Percentiles rank a stretch among this genome's conserved stretches.
phyloP scores from a whole-genome alignment of 208 protist genomes.

The Acanthamoeba royreba region DNA sequence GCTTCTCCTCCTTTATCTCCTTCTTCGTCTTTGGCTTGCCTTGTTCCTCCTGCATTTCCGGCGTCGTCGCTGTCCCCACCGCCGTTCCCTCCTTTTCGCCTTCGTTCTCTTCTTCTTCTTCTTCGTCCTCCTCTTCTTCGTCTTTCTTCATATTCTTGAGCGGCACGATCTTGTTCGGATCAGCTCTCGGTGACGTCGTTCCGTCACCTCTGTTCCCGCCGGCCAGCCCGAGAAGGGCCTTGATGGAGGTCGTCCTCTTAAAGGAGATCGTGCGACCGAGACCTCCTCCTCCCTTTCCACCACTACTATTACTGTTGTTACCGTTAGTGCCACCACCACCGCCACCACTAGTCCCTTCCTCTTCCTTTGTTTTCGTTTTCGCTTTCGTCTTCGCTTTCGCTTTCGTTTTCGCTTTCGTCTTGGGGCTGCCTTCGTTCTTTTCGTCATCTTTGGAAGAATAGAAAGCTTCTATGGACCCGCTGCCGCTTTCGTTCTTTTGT shows the following conservation, averaged over 20 bases:
- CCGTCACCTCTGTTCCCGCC: neutral
- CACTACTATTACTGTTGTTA: neutral
- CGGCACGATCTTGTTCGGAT: neutral
- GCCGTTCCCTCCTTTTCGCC: neutral
- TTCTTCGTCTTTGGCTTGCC: neutral
- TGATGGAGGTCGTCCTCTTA: neutral
- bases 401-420: neutral
- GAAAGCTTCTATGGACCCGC: neutral
- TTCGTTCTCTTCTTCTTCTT: neutral
- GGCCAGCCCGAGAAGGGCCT: neutral
- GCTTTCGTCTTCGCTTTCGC: neutral
- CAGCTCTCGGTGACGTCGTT: neutral
- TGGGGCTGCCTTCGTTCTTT: neutral
- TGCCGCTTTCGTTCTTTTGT: neutral
- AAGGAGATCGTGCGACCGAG: neutral
- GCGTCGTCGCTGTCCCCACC: neutral
- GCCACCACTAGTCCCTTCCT: neutral
- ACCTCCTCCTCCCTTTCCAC: neutral
- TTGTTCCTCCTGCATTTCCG: neutral
- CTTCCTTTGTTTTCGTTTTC: neutral
- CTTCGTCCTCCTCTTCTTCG: neutral
- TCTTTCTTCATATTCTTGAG: neutral
- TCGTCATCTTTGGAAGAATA: neutral
- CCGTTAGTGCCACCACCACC: neutral
- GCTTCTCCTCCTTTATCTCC: no score